Evolutionary conservation across 2,329 filamentous ascomycete genomes (phyloP), one percentile per base, ranked within the genome.

Genomic region (Aaosphaeria pasadenensis): DNA sequence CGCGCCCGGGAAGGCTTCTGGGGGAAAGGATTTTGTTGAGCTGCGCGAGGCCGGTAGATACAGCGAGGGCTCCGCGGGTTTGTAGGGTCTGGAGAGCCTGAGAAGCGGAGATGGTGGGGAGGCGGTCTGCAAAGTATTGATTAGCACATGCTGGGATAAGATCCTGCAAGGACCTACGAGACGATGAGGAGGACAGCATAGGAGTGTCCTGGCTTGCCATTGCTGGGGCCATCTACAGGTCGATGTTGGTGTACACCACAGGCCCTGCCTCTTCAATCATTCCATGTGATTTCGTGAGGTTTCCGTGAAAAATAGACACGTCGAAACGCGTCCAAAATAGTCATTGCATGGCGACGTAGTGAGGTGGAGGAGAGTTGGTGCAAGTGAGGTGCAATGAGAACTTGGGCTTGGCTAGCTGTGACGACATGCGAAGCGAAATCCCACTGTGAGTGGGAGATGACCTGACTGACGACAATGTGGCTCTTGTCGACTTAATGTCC

Each of bases 91-190:
- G 77, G 40, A 91, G 74, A 6, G 84, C 87, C 62, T 89, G 80
- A 1, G 87, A 87, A 30, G 88, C 89, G 13, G 87, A 89, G 43
- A 91, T 78, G 1, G 89, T 89, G 33, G 89, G 86, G 45, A 92
- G 75, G 44, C 88, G 83, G 73, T 91, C 87, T 91, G 46, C 42
- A 47, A 28, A 36, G 33, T 9, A 36, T 42, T 9, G 7, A 42
- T 69, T 35, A 66, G 59, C 35, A 24, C 30, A 45, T 42, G 33
- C 42, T 35, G 17, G 24, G 35, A 29, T 9, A 24, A 29, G 31
- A 24, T 24, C 17, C 31, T 39, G 47, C 13, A 6, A 6, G 42
- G 32, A 36, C 69, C 41, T 63, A 74, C 73, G 72, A 31, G 71
- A 65, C 32, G 63, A 70, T 7, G 69, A 67, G 17, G 66, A 60